Base-by-base conservation (phyloP, 345 rosid species). In the Syzygium grande region DNA sequence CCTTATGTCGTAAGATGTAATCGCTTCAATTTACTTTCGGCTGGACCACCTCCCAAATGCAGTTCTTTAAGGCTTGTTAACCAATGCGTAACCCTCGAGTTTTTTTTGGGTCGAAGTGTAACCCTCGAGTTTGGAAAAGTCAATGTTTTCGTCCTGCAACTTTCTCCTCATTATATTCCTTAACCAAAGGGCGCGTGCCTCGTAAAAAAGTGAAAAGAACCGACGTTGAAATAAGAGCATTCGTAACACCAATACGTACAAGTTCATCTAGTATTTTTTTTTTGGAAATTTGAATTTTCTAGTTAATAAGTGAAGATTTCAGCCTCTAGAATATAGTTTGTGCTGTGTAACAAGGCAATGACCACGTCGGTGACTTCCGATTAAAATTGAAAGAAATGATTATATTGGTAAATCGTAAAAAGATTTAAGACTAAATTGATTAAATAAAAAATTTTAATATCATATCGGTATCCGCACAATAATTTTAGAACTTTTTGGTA, bases 301-400 rank as follows among this genome's bases (percentile, higher is more conserved):
- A 34, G 46, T 19, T 17, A 34, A 34, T 4, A 34, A 68, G 25
- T 9, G 25, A 34, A 68, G 46, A 68, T 34, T 30, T 30, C 43
- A 68, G 30, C 46, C 7, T 30, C 11, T 17, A 68, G 34, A 30
- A 17, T 16, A 73, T 12, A 43, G 46, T 43, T 43, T 4, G 46
- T 43, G 12, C 2, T 0, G 1, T 68, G 46, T 68, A 34, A 68
- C 19, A 1, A 9, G 2, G 2, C 2, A 25, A 19, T 73, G 7
- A 43, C 4, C 2, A 19, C 7, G 0, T 73, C 0, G 4, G 11
- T 9, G 49, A 34, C 9, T 34, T 73, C 3, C 1, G 0, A 0
- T 0, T 8, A 21, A 73, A 73, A 34, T 73, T 38, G 2, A 4
- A 3, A 16, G 9, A 5, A 73, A 73, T 1, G 14, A 9, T 2